Base-by-base conservation (phyloP, 1,284 basidiomycete genomes). In the Sphaerobolus stellatus region DNA sequence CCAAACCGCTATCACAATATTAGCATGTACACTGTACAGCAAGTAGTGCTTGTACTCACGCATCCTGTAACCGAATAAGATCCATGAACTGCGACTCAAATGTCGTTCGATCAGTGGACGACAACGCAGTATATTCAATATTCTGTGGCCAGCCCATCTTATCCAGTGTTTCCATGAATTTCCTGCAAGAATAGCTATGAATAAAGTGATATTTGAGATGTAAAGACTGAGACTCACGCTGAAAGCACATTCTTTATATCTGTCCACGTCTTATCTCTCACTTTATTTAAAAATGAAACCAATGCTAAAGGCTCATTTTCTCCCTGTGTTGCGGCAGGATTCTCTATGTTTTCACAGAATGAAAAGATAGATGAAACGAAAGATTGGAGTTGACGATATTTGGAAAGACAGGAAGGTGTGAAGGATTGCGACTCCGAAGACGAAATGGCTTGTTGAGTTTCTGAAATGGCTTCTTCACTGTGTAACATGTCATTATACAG, bases 21-120 rank as follows among this genome's bases (percentile, higher is more conserved):
- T 50, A 50, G 58, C 48, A 28, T 46, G 51, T 25, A 57, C 20
- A 56, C 22, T 24, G 59, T 22, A 47, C 33, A 33, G 36, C 11
- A 50, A 56, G 33, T 38, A 33, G 30, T 18, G n/a, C n/a, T n/a
- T n/a, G 28, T 25, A 74, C 90, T 59, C 58, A 91, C 91, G 90
- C 79, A 11, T 74, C 77, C 69, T 96, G 92, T 8, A 97, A 73
- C 46, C 73, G 77, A n/a, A 94, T 73, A 20, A 95, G 67, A 66
- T 92, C 84, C 20, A 75, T 67, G 66, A 93, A 95, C 0, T 88
- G 81, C 8, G 70, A 70, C 67, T 94, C 89, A 64, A 97, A 96
- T 0, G 70, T 69, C 43, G 73, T 74, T 49, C 86, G 75, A 48
- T 84, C 74, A 22, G 80, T 75, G 11, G 73, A 63, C 3, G 76